A percentile compares a stretch with the other conserved stretches of the same genome.
Evolutionary conservation across 2,329 filamentous ascomycete species (phyloP).

Genomic region (Colletotrichum tamarilloi): DNA sequence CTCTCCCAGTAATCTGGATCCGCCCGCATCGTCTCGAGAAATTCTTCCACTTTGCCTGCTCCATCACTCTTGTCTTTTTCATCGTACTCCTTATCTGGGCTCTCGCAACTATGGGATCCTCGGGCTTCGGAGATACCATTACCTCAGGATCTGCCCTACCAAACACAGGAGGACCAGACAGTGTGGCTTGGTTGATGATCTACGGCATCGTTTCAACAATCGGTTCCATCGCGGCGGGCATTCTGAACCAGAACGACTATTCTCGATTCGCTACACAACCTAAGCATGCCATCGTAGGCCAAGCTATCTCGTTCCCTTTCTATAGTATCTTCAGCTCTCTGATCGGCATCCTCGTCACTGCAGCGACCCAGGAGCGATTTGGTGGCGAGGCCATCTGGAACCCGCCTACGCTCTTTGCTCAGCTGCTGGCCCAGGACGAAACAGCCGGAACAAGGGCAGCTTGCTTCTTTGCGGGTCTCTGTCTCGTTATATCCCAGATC

Average conservation of each 20-base stretch:
- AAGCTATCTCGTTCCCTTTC: slow-evolving; percentile 48
- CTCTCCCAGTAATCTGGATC: slow-evolving; percentile 56
- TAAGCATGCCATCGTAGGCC: slow-evolving; percentile 47
- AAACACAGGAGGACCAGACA: slow-evolving; percentile 42
- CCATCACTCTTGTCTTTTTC: slow-evolving; percentile 53
- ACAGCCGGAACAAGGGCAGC: slow-evolving; percentile 48
- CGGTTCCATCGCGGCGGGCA: slow-evolving; percentile 51
- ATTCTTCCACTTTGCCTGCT: slow-evolving; percentile 54
- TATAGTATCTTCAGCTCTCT: slow-evolving; percentile 49
- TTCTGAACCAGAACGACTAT: slow-evolving; percentile 53
- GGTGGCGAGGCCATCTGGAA: slow-evolving; percentile 51
- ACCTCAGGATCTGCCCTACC: slow-evolving; percentile 39
- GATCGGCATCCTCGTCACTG: slow-evolving; percentile 53
- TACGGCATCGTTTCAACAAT: slow-evolving; percentile 50
- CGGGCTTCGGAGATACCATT: slow-evolving; percentile 50
- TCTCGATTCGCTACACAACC: slow-evolving; percentile 48
- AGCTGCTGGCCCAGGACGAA: slow-evolving; percentile 44
- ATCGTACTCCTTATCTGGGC: slow-evolving; percentile 56
- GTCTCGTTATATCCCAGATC: slow-evolving; percentile 49
- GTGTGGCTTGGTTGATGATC: slow-evolving; percentile 50
- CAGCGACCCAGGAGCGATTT: slow-evolving; percentile 50
- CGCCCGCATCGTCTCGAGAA: slow-evolving; percentile 54
- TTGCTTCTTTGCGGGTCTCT: slow-evolving; percentile 51
- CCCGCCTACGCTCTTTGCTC: slow-evolving; percentile 48
- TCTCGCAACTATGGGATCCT: slow-evolving; percentile 53